Evolutionary conservation across 495 filamentous ascomycete genomes (phyloP).

Genomic region (Penicillium daleae): DNA sequence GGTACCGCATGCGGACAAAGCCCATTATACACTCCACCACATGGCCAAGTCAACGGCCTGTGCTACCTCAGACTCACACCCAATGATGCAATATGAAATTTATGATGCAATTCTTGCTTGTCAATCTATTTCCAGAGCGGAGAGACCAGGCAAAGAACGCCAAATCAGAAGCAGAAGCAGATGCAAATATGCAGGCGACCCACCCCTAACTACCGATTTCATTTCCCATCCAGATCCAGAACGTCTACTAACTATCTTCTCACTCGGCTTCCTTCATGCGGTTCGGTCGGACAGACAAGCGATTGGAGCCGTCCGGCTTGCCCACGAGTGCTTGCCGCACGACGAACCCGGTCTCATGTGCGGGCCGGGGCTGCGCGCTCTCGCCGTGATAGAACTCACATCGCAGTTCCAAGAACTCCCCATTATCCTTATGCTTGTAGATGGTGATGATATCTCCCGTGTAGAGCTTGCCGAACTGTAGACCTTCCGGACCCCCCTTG

Average conservation of each 20-base stretch:
- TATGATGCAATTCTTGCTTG: conserved; percentile 8
- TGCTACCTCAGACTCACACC: conserved; percentile 19
- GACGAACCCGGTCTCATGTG: conserved; percentile 44
- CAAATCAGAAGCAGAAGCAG: neutral
- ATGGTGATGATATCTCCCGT: conserved; percentile 73
- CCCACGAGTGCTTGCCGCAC: conserved; percentile 40
- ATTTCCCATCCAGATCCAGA: conserved; percentile 13
- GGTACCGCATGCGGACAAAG: conserved; percentile 30
- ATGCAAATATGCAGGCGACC: conserved; percentile 2
- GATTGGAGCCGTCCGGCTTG: conserved; percentile 35
- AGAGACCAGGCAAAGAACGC: conserved; percentile 9
- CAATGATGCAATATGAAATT: conserved; percentile 28
- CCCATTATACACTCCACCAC: conserved; percentile 17
- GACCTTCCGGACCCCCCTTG: conserved; percentile 50
- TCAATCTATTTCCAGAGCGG: conserved; percentile 26
- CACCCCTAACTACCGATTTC: neutral
- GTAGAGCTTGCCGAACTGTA: conserved; percentile 68
- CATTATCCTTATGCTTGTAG: conserved; percentile 48
- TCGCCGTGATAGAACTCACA: conserved; percentile 60
- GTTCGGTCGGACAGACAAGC: conserved; percentile 25
- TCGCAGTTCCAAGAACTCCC: conserved; percentile 50
- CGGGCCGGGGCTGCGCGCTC: conserved; percentile 49
- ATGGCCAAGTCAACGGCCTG: neutral
- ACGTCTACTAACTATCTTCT: neutral
- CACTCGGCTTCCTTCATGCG: conserved; percentile 20